Evolutionary conservation across 176 grass and related monocot species (phyloP), one percentile per base, ranked within the genome.

Genomic region (Oryza rufipogon): DNA sequence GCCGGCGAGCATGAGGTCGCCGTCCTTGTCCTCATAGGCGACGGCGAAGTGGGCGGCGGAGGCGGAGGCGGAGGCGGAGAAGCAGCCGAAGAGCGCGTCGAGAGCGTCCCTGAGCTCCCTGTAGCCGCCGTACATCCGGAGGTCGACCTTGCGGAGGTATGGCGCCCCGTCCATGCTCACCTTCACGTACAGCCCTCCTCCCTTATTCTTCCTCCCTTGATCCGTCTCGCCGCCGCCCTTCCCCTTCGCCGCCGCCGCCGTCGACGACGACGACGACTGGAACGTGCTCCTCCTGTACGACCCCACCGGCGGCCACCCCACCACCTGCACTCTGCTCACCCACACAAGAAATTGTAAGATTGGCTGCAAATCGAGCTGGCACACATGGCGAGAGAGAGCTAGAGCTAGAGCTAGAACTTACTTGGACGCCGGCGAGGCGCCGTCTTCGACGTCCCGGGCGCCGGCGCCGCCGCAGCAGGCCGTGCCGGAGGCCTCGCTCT

Each of bases 81-180:
- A 91, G 87, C 85, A 85, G 75, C 85, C 86, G 85, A 94, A 94
- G 77, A 91, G 87, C 42, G 8, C 38, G 76, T 90, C 89, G 6
- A 90, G 80, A 16, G 84, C 87, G 56, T 80, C 70, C 16, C 78
- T 76, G 0, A 94, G 87, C 72, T 94, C 92, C 70, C 76, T 63
- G 82, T 94, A 92, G 54, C 85, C 88, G 4, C 48, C 78, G 85
- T 90, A 92, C 54, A 79, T 84, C 66, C 77, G 19, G 67, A 95
- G 86, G 74, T 95, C 90, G 25, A 95, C 91, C 90, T 95, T 95
- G 7, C 90, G 70, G 71, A 92, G 78, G 84, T 86, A 92, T 0
- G 93, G 93, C 26, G 90, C 90, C 5, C 93, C 90, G 74, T 95
- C 93, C 93, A 92, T 92, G 86, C 93, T 88, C 49, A 95, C 90